Percentiles rank a stretch among this genome's conserved stretches.
Evolutionary conservation across 2,329 filamentous ascomycete genomes (phyloP).

Genomic region (Cyphellophora attinorum): DNA sequence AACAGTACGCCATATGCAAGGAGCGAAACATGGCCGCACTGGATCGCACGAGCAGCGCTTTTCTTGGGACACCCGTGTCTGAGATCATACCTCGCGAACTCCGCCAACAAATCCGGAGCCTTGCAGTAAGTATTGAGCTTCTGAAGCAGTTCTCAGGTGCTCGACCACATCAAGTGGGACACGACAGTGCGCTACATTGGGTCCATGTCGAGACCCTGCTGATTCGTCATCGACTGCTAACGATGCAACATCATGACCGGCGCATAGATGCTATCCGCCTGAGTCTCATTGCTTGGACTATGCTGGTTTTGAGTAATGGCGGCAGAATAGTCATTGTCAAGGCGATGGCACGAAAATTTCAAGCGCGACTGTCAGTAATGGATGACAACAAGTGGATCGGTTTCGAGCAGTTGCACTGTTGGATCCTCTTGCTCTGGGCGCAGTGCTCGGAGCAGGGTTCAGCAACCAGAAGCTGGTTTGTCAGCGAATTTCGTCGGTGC

Average conservation of each 20-base stretch:
- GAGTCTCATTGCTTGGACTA: background rate
- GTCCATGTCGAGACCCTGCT: too few species aligned
- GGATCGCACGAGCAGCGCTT: too few species aligned
- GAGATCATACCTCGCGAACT: too few species aligned
- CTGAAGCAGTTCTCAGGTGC: too few species aligned
- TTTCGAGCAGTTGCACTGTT: background rate
- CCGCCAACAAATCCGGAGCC: too few species aligned
- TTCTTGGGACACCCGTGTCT: too few species aligned
- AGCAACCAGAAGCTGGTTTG: background rate
- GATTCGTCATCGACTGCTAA: background rate
- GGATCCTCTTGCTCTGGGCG: background rate
- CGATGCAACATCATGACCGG: background rate
- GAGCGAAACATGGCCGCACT: too few species aligned
- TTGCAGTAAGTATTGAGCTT: background rate
- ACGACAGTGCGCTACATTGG: too few species aligned
- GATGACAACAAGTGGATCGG: background rate
- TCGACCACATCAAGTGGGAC: too few species aligned
- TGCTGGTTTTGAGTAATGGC: background rate
- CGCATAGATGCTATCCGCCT: background rate
- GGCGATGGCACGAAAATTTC: background rate
- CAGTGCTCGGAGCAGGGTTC: background rate
- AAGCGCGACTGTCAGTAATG: background rate
- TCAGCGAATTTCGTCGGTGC: background rate
- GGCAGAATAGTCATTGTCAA: background rate
- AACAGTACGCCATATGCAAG: too few species aligned